These are phyloP conservation scores for Schizopora paradoxa DNA, from an alignment of 1,284 basidiomycete genomes.

Conservation along the genomic window DNA sequence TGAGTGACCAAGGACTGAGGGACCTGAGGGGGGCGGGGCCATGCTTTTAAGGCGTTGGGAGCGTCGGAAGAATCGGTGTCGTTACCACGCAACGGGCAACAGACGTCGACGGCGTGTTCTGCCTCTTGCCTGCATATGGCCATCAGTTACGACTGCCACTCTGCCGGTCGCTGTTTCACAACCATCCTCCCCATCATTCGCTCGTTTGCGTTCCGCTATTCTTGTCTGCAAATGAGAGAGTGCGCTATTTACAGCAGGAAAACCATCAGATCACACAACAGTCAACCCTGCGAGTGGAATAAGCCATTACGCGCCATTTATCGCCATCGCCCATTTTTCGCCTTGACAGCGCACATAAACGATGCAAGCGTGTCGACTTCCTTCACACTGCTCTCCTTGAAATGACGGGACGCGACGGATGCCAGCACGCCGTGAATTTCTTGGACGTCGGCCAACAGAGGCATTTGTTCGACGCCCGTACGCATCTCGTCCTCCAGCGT, in stretches of 20 bases:
- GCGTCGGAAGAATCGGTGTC: slow-evolving; percentile 16
- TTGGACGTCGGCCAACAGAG: slow-evolving; percentile 60
- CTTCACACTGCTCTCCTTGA: slow-evolving; percentile 51
- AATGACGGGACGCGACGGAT: slow-evolving; percentile 62
- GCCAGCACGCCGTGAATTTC: slow-evolving; percentile 64
- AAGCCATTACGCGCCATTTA: slow-evolving; percentile 5
- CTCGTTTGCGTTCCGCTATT: no score
- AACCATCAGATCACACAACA: background rate
- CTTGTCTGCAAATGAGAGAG: background rate
- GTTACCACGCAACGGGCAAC: slow-evolving; percentile 14
- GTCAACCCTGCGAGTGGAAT: background rate
- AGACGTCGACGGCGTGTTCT: no score
- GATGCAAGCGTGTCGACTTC: slow-evolving; percentile 76
- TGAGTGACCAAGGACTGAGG: slow-evolving; percentile 21
- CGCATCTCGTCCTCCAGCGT: slow-evolving; percentile 58
- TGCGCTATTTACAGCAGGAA: background rate
- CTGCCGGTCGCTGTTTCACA: no score
- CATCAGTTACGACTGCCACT: no score
- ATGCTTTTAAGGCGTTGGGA: slow-evolving; percentile 18
- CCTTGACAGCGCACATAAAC: slow-evolving; percentile 69
- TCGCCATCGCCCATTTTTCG: slow-evolving; percentile 39
- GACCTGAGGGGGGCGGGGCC: slow-evolving; percentile 13
- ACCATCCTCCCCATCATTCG: no score
- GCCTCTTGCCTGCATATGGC: no score
- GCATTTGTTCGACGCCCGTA: slow-evolving; percentile 37